These are phyloP conservation scores for Xylaria sp. DNA, from an alignment of 495 filamentous ascomycete genomes.

Conservation along the genomic window DNA sequence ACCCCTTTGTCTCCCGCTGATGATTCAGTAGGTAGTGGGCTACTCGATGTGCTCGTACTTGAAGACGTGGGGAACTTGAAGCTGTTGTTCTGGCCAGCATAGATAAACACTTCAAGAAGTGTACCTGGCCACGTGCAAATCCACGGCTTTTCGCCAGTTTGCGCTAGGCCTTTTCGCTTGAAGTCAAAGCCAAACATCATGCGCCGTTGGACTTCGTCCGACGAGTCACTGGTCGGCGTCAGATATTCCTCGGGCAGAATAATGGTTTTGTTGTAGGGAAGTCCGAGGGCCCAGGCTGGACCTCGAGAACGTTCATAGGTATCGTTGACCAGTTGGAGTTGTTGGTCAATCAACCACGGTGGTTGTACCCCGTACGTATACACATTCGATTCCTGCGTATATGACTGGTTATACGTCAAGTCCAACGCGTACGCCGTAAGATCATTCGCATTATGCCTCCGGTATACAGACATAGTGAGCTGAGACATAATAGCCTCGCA, in stretches of 20 bases:
- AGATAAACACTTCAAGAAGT: slow-evolving; percentile 81
- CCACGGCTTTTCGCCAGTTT: slow-evolving; percentile 76
- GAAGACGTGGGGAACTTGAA: slow-evolving; percentile 26
- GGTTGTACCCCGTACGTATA: slow-evolving; percentile 78
- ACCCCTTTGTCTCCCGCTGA: background rate
- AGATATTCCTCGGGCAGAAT: slow-evolving; percentile 67
- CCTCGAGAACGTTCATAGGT: slow-evolving; percentile 64
- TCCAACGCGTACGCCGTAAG: slow-evolving; percentile 43
- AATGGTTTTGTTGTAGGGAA: slow-evolving; percentile 82
- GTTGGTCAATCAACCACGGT: slow-evolving; percentile 60
- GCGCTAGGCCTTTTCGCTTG: slow-evolving; percentile 55
- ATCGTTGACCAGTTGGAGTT: slow-evolving; percentile 70
- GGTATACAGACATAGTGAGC: slow-evolving; percentile 41
- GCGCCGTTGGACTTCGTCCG: slow-evolving; percentile 26
- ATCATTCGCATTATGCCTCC: slow-evolving; percentile 27
- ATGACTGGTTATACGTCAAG: slow-evolving; percentile 44
- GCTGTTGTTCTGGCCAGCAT: slow-evolving; percentile 66
- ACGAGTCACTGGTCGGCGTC: slow-evolving; percentile 18
- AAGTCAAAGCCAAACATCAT: slow-evolving; percentile 41
- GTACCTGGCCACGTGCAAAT: slow-evolving; percentile 89
- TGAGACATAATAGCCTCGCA: slow-evolving; percentile 58
- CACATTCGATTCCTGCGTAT: slow-evolving; percentile 42
- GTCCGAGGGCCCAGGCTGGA: slow-evolving; percentile 76
- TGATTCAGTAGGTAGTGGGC: background rate
- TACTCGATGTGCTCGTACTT: slow-evolving; percentile 28